Evolutionary conservation across 148 eudicot genomes (phyloP).

Genomic region (Fallopia convolvulus): DNA sequence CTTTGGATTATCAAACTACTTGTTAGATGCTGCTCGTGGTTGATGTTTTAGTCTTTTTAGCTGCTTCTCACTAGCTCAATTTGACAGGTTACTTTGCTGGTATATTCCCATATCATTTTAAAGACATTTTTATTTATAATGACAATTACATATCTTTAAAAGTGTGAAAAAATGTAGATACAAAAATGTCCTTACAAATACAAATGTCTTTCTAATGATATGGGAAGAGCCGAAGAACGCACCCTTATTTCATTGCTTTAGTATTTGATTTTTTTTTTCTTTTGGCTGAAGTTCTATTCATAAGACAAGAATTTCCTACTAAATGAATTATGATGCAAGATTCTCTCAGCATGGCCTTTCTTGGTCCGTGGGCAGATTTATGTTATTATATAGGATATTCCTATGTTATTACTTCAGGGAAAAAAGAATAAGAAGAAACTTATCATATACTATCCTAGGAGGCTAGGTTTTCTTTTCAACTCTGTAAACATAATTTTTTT

Average conservation of each 20-base stretch:
- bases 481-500: background rate
- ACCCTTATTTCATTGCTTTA: background rate
- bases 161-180: no score
- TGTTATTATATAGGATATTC: background rate
- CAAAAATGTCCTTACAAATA: no score
- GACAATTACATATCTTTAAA: no score
- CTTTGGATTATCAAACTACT: background rate
- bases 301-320: background rate
- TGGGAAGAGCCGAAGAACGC: no score
- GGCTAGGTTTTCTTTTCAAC: background rate
- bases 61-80: background rate
- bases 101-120: background rate
- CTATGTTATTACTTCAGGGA: background rate
- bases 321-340: background rate
- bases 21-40: background rate
- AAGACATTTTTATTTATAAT: no score
- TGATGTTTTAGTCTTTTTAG: background rate
- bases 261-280: background rate
- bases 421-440: background rate
- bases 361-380: background rate
- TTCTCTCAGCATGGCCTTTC: no score
- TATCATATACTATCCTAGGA: background rate
- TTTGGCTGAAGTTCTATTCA: background rate
- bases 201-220: no score
- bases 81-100: background rate